Conservation (phyloP, 768 basidiomycete genomes). For the Hypholoma fasciculare region DNA sequence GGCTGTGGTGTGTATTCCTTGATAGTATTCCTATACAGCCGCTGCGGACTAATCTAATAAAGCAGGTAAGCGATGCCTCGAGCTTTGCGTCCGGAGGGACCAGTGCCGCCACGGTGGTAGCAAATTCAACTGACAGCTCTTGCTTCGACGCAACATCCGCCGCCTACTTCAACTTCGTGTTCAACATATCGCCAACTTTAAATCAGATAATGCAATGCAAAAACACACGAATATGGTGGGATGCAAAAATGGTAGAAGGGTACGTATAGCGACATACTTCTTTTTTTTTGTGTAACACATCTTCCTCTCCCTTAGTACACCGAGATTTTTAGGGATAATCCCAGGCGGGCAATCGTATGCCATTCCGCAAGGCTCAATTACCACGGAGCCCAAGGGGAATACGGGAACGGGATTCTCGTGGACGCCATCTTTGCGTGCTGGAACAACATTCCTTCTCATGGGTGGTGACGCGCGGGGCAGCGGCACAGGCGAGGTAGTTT, state of each 20-base stretch:
- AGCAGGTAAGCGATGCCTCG: no score
- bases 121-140: constrained; percentile 45
- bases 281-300: no score
- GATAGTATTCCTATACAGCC: no score
- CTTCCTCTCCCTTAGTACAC: constrained; percentile 35
- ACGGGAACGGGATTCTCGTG: constrained; percentile 70
- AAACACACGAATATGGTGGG: constrained; percentile 68
- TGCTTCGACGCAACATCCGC: constrained; percentile 57
- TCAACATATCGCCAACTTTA: constrained; percentile 53
- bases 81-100: no score
- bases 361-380: constrained; percentile 52
- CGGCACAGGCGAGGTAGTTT: constrained; percentile 66
- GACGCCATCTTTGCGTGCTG: constrained; percentile 62
- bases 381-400: constrained; percentile 27
- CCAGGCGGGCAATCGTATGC: constrained; percentile 78
- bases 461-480: constrained; percentile 68
- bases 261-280: constrained; percentile 24
- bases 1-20: constrained; percentile 44
- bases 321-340: constrained; percentile 68
- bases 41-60: no score
- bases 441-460: constrained; percentile 65
- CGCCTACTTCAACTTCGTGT: constrained; percentile 48
- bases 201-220: constrained; percentile 69
- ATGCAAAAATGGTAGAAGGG: constrained; percentile 51
- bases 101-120: constrained; percentile 62